A percentile compares a stretch with the other conserved stretches of the same genome.
These are phyloP conservation scores for Tetrapisispora namnaoensis DNA, from an alignment of 805 yeast species.

Conservation along the genomic window DNA sequence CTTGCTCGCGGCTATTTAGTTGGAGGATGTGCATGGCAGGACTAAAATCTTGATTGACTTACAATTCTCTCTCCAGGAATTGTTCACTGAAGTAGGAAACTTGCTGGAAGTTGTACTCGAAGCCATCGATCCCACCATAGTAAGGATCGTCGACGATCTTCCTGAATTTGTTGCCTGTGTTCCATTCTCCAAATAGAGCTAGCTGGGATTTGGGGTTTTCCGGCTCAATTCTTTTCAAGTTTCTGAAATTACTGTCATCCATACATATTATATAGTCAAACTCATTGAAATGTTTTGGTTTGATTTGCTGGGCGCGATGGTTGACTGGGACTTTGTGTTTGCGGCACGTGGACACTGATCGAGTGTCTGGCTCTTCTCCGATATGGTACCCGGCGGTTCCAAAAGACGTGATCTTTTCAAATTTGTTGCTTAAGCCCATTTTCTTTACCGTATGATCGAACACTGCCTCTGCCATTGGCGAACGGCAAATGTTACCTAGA, in stretches of 20 bases:
- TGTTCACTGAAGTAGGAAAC: conserved; percentile 64
- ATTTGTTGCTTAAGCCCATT: conserved; percentile 32
- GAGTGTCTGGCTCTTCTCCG: conserved; percentile 73
- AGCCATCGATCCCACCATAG: conserved; percentile 80
- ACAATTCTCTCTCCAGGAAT: conserved; percentile 46
- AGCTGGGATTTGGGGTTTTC: conserved; percentile 38
- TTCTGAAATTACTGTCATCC: conserved; percentile 51
- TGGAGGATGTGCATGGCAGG: no score
- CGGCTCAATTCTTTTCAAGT: conserved; percentile 47
- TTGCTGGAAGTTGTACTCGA: conserved; percentile 70
- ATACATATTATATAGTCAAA: conserved; percentile 65
- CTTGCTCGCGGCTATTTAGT: no score
- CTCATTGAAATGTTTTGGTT: conserved; percentile 37
- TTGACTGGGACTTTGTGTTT: conserved; percentile 63
- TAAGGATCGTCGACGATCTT: conserved; percentile 81
- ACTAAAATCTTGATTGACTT: no score
- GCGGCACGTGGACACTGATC: conserved; percentile 60
- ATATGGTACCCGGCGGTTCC: conserved; percentile 82
- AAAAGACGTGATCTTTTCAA: conserved; percentile 65
- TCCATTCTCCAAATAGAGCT: conserved; percentile 74
- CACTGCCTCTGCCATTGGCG: conserved; percentile 97
- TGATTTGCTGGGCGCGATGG: conserved; percentile 68
- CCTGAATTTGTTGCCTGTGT: conserved; percentile 39
- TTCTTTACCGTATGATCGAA: conserved; percentile 55
- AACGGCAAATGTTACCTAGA: conserved; percentile 85